phyloP scores from a whole-genome alignment of 192 early-diverging fungal genomes.

The Backusella morwellensis region DNA sequence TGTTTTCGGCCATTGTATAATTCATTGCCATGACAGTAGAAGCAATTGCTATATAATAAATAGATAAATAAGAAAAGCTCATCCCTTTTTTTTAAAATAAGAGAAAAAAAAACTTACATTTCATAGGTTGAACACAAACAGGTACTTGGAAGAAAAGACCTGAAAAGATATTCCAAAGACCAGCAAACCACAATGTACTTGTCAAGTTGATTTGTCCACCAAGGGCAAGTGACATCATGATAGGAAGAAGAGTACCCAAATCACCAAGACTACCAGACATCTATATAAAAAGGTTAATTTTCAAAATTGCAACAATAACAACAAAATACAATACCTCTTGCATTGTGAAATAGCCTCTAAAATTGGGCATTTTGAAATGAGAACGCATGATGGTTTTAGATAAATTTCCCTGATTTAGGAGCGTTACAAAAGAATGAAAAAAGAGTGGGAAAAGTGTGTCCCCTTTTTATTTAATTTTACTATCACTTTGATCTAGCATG shows the following conservation, averaged over 20 bases:
- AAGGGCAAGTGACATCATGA: slow-evolving; percentile 76
- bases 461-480: too few species aligned
- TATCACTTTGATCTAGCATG: too few species aligned
- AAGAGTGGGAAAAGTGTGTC: too few species aligned
- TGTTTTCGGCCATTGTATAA: slow-evolving; percentile 65
- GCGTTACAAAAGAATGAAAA: too few species aligned
- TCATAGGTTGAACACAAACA: slow-evolving; percentile 94
- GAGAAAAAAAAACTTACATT: slow-evolving; percentile 42
- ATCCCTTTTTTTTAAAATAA: too few species aligned
- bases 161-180: slow-evolving; percentile 82
- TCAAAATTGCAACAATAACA: too few species aligned
- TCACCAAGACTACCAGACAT: slow-evolving; percentile 33
- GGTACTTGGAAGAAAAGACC: slow-evolving; percentile 78
- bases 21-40: slow-evolving; percentile 74
- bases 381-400: background rate
- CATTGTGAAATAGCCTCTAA: slow-evolving; percentile 8
- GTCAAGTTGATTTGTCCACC: slow-evolving; percentile 75
- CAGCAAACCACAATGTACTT: slow-evolving; percentile 81
- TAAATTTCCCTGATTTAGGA: too few species aligned
- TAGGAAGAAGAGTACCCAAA: slow-evolving; percentile 56
- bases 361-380: background rate
- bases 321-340: slow-evolving; percentile 10
- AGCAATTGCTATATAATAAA: slow-evolving; percentile 59
- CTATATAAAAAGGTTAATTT: background rate
- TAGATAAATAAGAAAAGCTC: too few species aligned